A percentile compares a stretch with the other conserved stretches of the same genome.
phyloP scores from a whole-genome alignment of 352 stramenopile species.

The Lagenidium sp. region DNA sequence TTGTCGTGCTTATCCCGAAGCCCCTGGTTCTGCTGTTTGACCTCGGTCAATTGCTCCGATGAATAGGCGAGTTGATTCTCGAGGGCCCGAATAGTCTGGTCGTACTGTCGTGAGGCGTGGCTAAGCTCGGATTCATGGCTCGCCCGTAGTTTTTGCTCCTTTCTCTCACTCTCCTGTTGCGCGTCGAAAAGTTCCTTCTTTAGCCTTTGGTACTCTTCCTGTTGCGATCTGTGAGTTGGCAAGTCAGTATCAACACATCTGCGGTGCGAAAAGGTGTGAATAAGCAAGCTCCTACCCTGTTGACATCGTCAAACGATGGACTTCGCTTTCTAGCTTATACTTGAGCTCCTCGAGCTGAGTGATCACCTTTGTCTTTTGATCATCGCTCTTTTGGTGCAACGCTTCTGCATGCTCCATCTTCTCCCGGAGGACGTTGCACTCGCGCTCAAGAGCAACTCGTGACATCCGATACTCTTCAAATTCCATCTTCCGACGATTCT shows the following conservation, averaged over 20 bases:
- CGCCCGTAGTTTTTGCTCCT: slow-evolving; percentile 22
- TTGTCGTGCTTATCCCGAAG: slow-evolving; percentile 37
- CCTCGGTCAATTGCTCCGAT: slow-evolving; percentile 26
- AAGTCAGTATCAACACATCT: background rate
- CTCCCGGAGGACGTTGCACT: slow-evolving; percentile 35
- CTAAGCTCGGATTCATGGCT: slow-evolving; percentile 27
- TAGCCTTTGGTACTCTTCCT: slow-evolving; percentile 45
- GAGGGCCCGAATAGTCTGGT: slow-evolving; percentile 25
- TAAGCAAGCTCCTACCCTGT: too few relatives aligned
- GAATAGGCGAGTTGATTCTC: slow-evolving; percentile 35
- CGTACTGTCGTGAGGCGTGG: slow-evolving; percentile 23
- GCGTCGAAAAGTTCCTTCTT: slow-evolving; percentile 43
- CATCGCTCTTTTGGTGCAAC: slow-evolving; percentile 25
- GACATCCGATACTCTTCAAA: slow-evolving; percentile 60
- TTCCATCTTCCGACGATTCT: slow-evolving; percentile 46
- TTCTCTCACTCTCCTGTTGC: slow-evolving; percentile 31
- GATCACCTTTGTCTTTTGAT: slow-evolving; percentile 49
- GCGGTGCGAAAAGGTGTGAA: too few relatives aligned
- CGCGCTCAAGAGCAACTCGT: slow-evolving; percentile 39
- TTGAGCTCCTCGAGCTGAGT: slow-evolving; percentile 51
- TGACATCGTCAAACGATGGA: slow-evolving; percentile 38
- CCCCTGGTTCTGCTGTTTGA: slow-evolving; percentile 13
- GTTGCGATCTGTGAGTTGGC: slow-evolving; percentile 27
- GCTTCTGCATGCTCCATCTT: slow-evolving; percentile 40
- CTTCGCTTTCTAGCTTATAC: slow-evolving; percentile 43